Percentiles rank a stretch among this genome's conserved stretches.
Evolutionary conservation across 345 rosid species (phyloP).

Genomic region (Rhizophora mangle): DNA sequence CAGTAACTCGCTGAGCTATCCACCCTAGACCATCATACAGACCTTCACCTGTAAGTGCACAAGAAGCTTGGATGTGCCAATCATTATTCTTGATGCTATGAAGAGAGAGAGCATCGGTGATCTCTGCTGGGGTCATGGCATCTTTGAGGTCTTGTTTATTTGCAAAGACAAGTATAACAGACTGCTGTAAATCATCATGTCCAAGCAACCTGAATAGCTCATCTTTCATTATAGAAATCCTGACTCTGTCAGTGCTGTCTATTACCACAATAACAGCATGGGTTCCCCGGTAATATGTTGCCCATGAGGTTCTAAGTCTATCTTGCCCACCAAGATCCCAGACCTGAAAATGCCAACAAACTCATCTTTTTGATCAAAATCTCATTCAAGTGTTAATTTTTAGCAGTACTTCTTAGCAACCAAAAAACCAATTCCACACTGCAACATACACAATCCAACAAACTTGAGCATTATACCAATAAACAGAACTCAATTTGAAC

Average conservation of each 20-base stretch:
- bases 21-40: constrained; percentile 82
- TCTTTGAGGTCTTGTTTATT: constrained; percentile 92
- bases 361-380: background rate
- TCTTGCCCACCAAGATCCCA: constrained; percentile 99
- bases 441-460: background rate
- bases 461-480: background rate
- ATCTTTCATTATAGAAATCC: constrained; percentile 84
- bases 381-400: background rate
- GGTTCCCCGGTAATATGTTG: constrained; percentile 89
- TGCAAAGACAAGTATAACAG: constrained; percentile 79
- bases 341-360: constrained; percentile 40
- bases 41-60: constrained; percentile 88
- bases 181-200: constrained; percentile 72
- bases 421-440: background rate
- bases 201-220: constrained; percentile 76
- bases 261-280: constrained; percentile 83
- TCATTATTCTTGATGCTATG: constrained; percentile 92
- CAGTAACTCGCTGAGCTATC: constrained; percentile 81
- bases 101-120: constrained; percentile 79
- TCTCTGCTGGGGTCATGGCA: constrained; percentile 90
- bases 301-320: constrained; percentile 90
- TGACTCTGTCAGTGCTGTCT: constrained; percentile 89
- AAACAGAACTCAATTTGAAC: background rate
- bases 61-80: constrained; percentile 96
- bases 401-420: too few species aligned